phyloP scores from a whole-genome alignment of 257 asterid genomes.

The Solanum pennellii region DNA sequence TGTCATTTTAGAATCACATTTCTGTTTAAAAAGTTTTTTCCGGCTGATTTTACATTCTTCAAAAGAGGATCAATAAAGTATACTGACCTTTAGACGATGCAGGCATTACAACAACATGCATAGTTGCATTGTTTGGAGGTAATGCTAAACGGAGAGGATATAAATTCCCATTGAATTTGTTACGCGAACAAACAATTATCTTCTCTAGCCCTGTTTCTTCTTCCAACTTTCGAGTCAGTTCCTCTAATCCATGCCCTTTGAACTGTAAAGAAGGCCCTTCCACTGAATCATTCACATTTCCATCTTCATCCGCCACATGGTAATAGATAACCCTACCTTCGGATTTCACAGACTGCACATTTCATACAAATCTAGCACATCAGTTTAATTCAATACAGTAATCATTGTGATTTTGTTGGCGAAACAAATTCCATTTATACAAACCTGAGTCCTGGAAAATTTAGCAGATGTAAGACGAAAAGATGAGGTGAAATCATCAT shows the following conservation, averaged over 20 bases:
- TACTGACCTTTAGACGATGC: slow-evolving; percentile 61
- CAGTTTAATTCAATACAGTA: neutral
- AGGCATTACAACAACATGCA: slow-evolving; percentile 75
- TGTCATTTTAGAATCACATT: neutral
- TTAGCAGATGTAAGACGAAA: slow-evolving; percentile 23
- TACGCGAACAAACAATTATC: slow-evolving; percentile 52
- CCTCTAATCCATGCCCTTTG: slow-evolving; percentile 66
- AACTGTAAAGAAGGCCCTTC: slow-evolving; percentile 47
- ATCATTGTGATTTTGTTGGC: neutral
- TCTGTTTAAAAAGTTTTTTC: neutral
- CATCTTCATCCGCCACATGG: slow-evolving; percentile 52
- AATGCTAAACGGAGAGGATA: slow-evolving; percentile 76
- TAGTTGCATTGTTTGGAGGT: slow-evolving; percentile 87
- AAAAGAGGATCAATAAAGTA: neutral
- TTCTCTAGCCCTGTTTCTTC: slow-evolving; percentile 61
- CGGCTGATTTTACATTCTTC: neutral
- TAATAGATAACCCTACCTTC: slow-evolving; percentile 69
- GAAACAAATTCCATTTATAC: neutral
- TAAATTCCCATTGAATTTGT: slow-evolving; percentile 53
- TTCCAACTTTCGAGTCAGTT: slow-evolving; percentile 48
- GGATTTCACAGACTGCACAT: slow-evolving; percentile 9
- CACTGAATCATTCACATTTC: slow-evolving; percentile 24
- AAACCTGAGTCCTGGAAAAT: slow-evolving; percentile 15
- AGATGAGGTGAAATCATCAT: slow-evolving; percentile 27
- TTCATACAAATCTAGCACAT: neutral